phyloP scores from a whole-genome alignment of 75 land plant genomes.

The Cunninghamia lanceolata region DNA sequence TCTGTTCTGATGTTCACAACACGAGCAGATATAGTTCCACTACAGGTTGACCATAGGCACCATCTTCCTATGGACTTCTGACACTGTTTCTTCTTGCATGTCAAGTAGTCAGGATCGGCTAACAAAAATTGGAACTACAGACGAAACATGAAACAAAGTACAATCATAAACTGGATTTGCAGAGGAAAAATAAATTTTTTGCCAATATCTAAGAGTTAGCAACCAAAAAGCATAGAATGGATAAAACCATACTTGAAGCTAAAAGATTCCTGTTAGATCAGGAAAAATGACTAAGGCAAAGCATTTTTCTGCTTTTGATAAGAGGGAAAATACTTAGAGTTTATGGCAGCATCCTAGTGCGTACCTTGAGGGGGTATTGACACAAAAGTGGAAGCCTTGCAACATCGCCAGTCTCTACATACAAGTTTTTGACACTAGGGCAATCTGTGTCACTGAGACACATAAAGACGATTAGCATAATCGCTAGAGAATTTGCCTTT shows the following conservation, averaged over 20 bases:
- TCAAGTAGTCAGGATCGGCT: slow-evolving; percentile 65
- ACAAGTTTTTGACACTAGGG: slow-evolving; percentile 19
- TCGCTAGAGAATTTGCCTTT: background rate
- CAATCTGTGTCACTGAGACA: slow-evolving; percentile 10
- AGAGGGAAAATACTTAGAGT: background rate
- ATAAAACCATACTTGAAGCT: background rate
- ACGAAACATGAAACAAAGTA: slow-evolving; percentile 2
- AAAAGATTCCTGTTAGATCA: background rate
- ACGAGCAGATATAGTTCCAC: slow-evolving; percentile 66
- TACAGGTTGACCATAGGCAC: slow-evolving; percentile 53
- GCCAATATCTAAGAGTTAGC: background rate
- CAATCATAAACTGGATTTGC: slow-evolving; percentile 2
- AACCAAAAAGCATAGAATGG: background rate
- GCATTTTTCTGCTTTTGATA: background rate
- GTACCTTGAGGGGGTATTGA: slow-evolving; percentile 91
- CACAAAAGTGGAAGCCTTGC: slow-evolving; percentile 64
- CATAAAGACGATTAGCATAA: slow-evolving; percentile 1
- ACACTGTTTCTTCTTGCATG: slow-evolving; percentile 59
- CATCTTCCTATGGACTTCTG: slow-evolving; percentile 12
- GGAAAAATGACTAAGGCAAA: background rate
- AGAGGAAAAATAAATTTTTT: background rate
- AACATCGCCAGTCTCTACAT: slow-evolving; percentile 69
- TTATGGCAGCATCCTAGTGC: background rate
- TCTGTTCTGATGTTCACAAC: slow-evolving; percentile 84
- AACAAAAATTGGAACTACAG: slow-evolving; percentile 64